Percentiles rank a stretch among this genome's conserved stretches.
These are phyloP conservation scores for Pouteria campechiana DNA, from an alignment of 179 eudicot genomes.

Conservation along the genomic window DNA sequence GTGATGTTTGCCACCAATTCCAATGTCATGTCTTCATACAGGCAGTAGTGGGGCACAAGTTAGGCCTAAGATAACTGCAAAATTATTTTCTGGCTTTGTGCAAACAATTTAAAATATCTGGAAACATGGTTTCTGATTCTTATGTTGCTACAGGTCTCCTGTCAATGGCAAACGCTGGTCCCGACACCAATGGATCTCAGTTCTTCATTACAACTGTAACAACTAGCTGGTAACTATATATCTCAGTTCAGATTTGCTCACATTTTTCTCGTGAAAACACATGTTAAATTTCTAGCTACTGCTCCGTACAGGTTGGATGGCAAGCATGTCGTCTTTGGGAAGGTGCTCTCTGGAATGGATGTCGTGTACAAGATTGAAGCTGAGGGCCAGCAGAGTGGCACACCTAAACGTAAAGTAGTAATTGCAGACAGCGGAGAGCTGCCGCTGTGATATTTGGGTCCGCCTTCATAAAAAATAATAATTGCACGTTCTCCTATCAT, in stretches of 20 bases:
- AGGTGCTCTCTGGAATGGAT: constrained; percentile 95
- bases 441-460: constrained; percentile 32
- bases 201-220: constrained; percentile 97
- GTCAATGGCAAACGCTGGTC: constrained; percentile 97
- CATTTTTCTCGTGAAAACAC: neutral
- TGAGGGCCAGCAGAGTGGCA: constrained; percentile 78
- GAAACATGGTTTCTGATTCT: neutral
- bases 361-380: constrained; percentile 95
- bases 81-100: no score
- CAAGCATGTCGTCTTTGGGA: constrained; percentile 89
- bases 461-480: no score
- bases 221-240: constrained; percentile 68
- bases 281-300: neutral
- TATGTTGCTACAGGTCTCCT: constrained; percentile 53
- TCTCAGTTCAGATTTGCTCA: neutral
- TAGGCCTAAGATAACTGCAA: neutral
- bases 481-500: neutral
- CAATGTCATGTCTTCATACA: no score
- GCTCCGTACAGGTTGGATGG: constrained; percentile 80
- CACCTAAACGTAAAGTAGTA: constrained; percentile 71
- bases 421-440: constrained; percentile 91
- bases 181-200: constrained; percentile 93
- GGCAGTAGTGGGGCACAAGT: no score
- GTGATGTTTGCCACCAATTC: no score
- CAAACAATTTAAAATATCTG: neutral